Evolutionary conservation across 345 rosid species (phyloP), one percentile per base, ranked within the genome.

Genomic region (Erodium maritimum): DNA sequence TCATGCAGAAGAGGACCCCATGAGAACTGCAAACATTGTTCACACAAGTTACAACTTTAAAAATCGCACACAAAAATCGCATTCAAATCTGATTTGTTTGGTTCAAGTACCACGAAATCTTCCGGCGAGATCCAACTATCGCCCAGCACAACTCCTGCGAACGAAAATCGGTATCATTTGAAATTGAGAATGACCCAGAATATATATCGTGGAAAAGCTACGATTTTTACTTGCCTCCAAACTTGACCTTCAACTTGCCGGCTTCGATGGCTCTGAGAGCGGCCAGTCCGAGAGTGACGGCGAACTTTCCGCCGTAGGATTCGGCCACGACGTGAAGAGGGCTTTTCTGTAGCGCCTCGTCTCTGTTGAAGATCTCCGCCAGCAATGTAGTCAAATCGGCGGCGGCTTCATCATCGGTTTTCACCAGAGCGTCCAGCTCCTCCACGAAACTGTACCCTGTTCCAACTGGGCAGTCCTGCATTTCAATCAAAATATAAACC

Each of bases 41-140:
- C 1, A 17, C 18, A 17, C 21, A 52, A 23, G 37, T 29, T 29
- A 29, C 37, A 29, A 29, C 37, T 11, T 29, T 29, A 5, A 11
- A 5, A 11, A 29, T 11, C 37, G 9, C 37, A 29, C n/a, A 29
- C 37, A 29, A 42, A 42, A 42, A 9, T 12, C 12, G 37, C 37
- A 29, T 10, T 10, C 48, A 42, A 42, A 42, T 7, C 12, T n/a
- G n/a, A n/a, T n/a, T n/a, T n/a, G n/a, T 14, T 3, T 42, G 0
- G 48, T 42, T 14, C 48, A 29, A 5, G 48, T 42, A 42, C 48
- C 48, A 42, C 48, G 14, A 42, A 42, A 74, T 90, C 95, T 74
- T 87, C 94, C 4, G 95, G 97, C 53, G 97, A 90, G 62, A 90
- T 90, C 97, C 97, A 87, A 67, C 83, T 79, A 64, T 90, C 83